phyloP scores from a whole-genome alignment of 2,329 filamentous ascomycete genomes.

The Colletotrichum eremochloae region DNA sequence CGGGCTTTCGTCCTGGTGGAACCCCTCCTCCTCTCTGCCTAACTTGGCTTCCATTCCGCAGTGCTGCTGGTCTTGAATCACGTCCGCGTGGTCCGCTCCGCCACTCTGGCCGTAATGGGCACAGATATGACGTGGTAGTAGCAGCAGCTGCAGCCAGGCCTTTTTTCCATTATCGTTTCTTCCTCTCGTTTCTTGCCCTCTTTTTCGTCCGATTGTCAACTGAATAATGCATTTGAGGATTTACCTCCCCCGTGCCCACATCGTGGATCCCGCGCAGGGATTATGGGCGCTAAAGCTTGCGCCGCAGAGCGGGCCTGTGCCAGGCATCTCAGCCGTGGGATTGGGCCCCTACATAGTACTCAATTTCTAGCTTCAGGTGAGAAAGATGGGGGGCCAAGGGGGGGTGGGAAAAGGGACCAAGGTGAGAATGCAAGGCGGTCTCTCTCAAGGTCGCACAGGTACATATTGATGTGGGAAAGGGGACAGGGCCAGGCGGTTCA shows the following conservation, averaged over 20 bases:
- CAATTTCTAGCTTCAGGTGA: constrained; percentile 29
- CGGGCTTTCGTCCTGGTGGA: constrained; percentile 22
- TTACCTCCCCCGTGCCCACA: constrained; percentile 31
- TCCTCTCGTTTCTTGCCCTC: background rate
- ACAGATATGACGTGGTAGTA: background rate
- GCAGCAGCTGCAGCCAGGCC: background rate
- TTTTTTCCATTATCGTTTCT: background rate
- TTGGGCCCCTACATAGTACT: constrained; percentile 1
- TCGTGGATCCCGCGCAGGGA: constrained; percentile 33
- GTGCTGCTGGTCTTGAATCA: background rate
- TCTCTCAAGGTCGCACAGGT: too few species aligned
- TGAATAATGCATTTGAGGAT: constrained; percentile 34
- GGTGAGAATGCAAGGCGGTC: too few species aligned
- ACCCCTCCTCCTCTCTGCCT: background rate
- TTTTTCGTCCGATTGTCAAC: constrained; percentile 35
- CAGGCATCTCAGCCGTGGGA: constrained; percentile 1
- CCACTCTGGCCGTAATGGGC: background rate
- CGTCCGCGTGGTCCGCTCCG: background rate
- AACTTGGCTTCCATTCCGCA: constrained; percentile 24
- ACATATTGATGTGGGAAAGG: background rate
- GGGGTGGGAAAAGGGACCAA: too few species aligned
- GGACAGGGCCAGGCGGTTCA: constrained; percentile 2
- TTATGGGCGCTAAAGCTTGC: constrained; percentile 37
- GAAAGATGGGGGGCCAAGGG: background rate
- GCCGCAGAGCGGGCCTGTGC: constrained; percentile 16